These are phyloP conservation scores for Panicum virgatum DNA, from an alignment of 202 grass and related monocot genomes.

Conservation along the genomic window DNA sequence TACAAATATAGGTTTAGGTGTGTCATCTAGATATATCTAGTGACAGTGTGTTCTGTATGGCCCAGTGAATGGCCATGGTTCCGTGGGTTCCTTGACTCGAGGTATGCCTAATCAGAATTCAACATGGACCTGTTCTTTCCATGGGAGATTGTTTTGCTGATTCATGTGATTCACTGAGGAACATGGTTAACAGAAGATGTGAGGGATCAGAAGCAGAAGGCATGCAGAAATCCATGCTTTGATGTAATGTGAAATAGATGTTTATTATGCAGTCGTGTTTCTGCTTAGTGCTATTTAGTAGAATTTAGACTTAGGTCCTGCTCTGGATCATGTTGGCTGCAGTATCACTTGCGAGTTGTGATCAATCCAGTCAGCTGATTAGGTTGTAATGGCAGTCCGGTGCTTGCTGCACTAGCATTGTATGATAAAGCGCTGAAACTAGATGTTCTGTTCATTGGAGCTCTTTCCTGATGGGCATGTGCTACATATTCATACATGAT, in stretches of 20 bases:
- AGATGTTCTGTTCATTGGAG: neutral
- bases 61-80: neutral
- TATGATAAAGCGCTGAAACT: slow-evolving; percentile 26
- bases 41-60: slow-evolving; percentile 34
- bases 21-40: slow-evolving; percentile 29
- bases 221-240: slow-evolving; percentile 2
- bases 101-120: slow-evolving; percentile 13
- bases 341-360: slow-evolving; percentile 4
- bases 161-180: slow-evolving; percentile 7
- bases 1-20: slow-evolving; percentile 37
- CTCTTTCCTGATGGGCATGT: neutral
- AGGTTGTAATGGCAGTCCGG: slow-evolving; percentile 25
- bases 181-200: slow-evolving; percentile 28
- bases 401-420: slow-evolving; percentile 29
- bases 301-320: slow-evolving; percentile 21
- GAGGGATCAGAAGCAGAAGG: neutral
- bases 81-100: slow-evolving; percentile 28
- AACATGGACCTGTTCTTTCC: neutral
- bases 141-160: slow-evolving; percentile 14
- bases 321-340: slow-evolving; percentile 22
- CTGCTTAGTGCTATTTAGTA: slow-evolving; percentile 32
- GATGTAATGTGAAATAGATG: slow-evolving; percentile 45
- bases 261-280: neutral
- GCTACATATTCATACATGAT: neutral
- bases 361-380: slow-evolving; percentile 50